Percentiles rank a stretch among this genome's conserved stretches.
phyloP scores from a whole-genome alignment of 768 basidiomycete genomes.

The Leccinum uliginosum region DNA sequence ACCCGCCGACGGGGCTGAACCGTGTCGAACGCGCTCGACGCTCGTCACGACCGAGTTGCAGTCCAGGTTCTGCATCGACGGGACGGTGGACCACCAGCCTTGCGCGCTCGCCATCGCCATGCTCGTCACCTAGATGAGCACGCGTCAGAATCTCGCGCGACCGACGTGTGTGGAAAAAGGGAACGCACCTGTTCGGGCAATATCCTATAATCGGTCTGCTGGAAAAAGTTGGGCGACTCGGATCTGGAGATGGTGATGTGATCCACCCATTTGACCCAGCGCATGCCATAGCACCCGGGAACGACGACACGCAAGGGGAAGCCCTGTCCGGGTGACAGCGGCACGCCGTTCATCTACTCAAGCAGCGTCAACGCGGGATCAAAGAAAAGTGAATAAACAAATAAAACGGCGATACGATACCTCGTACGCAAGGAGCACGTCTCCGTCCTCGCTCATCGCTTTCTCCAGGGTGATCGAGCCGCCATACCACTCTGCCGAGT shows the following conservation, averaged over 20 bases:
- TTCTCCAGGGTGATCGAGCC: slow-evolving; percentile 55
- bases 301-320: slow-evolving; percentile 65
- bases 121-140: slow-evolving; percentile 20
- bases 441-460: slow-evolving; percentile 42
- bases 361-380: background rate
- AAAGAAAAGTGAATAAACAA: too few species aligned
- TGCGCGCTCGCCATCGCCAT: slow-evolving; percentile 23
- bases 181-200: slow-evolving; percentile 48
- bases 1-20: background rate
- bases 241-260: slow-evolving; percentile 45
- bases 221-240: slow-evolving; percentile 68
- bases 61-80: slow-evolving; percentile 54
- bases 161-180: too few species aligned
- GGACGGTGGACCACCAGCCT: slow-evolving; percentile 49
- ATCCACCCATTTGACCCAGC: slow-evolving; percentile 77
- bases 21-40: slow-evolving; percentile 5
- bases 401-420: too few species aligned
- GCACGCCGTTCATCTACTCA: slow-evolving; percentile 56
- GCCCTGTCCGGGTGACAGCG: slow-evolving; percentile 56
- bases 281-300: slow-evolving; percentile 63
- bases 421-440: slow-evolving; percentile 61
- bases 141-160: background rate
- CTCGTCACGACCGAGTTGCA: slow-evolving; percentile 58
- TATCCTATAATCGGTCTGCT: slow-evolving; percentile 68
- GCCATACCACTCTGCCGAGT: slow-evolving; percentile 61